Evolutionary conservation across 1,284 basidiomycete species (phyloP), one percentile per base, ranked within the genome.

Genomic region (Tilletia indica): DNA sequence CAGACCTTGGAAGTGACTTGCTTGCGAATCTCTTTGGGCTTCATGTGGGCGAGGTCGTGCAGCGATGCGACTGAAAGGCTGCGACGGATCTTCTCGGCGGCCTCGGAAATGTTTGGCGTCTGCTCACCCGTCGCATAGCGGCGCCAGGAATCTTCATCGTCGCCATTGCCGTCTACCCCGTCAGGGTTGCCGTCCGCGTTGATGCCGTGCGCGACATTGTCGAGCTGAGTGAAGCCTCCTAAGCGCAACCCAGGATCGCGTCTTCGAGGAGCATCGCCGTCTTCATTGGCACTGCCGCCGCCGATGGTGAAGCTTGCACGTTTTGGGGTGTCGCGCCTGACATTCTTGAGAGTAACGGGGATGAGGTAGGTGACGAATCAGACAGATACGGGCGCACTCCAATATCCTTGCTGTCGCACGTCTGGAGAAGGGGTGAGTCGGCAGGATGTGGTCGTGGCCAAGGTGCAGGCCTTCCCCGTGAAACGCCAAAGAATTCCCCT

Each of bases 41-140:
- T 78, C 70, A 77, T 77, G 25, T 76, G 73, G 0, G 82, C 79
- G 2, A 84, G 73, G 12, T 82, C 78, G 45, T 83, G 79, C 21
- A 84, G 71, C 6, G 71, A 74, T 2, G 76, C 76, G 21, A 84
- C 76, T 64, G 77, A 79, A 6, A 84, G 74, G 34, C 71, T 78
- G 39, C 82, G 78, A 63, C 81, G 79, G 48, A 97, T 85, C 85
- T 97, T 95, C n/a, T 92, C 89, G 78, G 96, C 93, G 0, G 82
- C 77, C 67, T 84, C 82, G 48, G 76, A 70, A 70, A 84, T 73
- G 71, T 78, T 82, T 25, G 82, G 82, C 25, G 82, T 84, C 19
- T 74, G 72, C 0, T 79, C 76, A 16, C 76, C 79, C 6, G n/a
- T 3, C 16, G 49, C 36, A 36, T 71, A 56, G 12, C 73, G 72